Evolutionary conservation across 1,139 yeast species (phyloP), one percentile per base, ranked within the genome.

Genomic region (Komagataea norvegica): DNA sequence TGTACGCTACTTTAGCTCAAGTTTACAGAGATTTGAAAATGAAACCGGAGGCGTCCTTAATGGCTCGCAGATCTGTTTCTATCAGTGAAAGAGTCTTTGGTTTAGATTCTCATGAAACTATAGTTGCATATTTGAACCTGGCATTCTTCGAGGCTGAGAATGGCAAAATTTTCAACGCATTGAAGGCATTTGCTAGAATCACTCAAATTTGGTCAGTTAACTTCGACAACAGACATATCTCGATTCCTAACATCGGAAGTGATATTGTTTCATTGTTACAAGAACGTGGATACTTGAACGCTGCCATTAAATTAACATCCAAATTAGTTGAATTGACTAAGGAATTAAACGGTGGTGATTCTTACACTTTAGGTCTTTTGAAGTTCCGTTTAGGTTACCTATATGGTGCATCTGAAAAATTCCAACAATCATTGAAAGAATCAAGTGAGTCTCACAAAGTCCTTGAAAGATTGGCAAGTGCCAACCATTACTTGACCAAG

Each of bases 21-120:
- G 62, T 78, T 18, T 83, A 79, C 62, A 74, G 77, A 44, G 87
- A 81, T 44, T 58, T 79, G 34, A 79, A 79, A 9, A 64, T 72
- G 50, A 60, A 64, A 32, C 62, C 65, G 22, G 79, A 75, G 49
- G 91, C 96, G 5, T 71, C 79, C 39, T 71, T 70, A n/a, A 65
- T 77, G 48, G 75, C 83, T 18, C 79, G 94, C 51, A 81, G 77
- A 57, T 79, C 96, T 2, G 72, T 79, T 45, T 67, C 77, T 29
- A 74, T 88, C 43, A 70, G 79, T 41, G 97, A 91, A 66, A 77
- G 97, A 62, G 72, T 81, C 16, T 61, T 70, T 36, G 98, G 98
- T 43, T 61, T 79, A 47, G 97, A 89, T 57, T 75, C 93, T 7
- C 75, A 74, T 53, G 93, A 87, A 49, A 74, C 91, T 21, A 61